Evolutionary conservation across 1,284 basidiomycete genomes (phyloP).

Genomic region (Puccinia coronata): DNA sequence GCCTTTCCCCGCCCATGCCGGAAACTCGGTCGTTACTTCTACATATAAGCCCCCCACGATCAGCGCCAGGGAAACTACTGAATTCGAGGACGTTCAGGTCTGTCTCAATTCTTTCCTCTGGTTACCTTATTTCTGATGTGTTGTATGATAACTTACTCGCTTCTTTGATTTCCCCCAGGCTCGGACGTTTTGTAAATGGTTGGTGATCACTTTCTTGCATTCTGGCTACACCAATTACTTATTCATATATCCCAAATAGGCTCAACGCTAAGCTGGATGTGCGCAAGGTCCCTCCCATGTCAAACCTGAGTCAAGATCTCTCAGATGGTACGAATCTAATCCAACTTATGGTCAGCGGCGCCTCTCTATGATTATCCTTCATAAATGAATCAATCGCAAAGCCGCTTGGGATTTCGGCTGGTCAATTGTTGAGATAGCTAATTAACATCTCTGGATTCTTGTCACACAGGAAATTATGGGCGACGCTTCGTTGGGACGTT

Average conservation of each 20-base stretch:
- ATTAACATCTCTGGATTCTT: background rate
- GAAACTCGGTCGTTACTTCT: constrained; percentile 43
- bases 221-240: background rate
- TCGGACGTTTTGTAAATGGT: constrained; percentile 85
- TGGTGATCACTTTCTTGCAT: constrained; percentile 9
- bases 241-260: constrained; percentile 62
- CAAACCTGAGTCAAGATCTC: constrained; percentile 82
- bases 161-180: constrained; percentile 5
- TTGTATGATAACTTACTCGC: background rate
- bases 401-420: constrained; percentile 66
- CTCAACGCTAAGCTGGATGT: constrained; percentile 91
- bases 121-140: background rate
- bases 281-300: constrained; percentile 83
- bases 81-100: constrained; percentile 67
- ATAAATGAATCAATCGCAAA: constrained; percentile 71
- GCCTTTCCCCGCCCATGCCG: constrained; percentile 42
- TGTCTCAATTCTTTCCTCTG: background rate
- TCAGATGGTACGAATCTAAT: constrained; percentile 93
- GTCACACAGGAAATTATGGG: constrained; percentile 60
- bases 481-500: constrained; percentile 83
- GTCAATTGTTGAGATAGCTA: background rate
- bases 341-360: constrained; percentile 59
- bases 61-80: constrained; percentile 43
- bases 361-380: background rate
- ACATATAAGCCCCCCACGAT: constrained; percentile 44